Conservation (phyloP, 768 basidiomycete genomes). For the Suillus subluteus region DNA sequence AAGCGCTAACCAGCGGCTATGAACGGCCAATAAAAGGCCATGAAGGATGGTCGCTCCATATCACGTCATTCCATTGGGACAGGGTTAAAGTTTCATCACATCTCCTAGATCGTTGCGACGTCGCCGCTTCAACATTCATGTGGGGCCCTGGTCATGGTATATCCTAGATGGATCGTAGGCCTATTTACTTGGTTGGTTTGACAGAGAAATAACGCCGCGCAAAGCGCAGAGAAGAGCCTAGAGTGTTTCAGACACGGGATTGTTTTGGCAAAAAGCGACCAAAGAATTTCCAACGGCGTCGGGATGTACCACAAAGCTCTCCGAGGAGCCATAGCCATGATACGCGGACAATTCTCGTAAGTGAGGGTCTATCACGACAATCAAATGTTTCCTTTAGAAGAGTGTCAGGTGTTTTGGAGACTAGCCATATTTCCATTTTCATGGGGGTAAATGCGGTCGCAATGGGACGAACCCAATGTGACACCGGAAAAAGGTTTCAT, state of each 20-base stretch:
- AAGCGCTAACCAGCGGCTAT: background rate
- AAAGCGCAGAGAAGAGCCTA: background rate
- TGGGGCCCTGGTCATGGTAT: background rate
- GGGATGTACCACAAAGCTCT: background rate
- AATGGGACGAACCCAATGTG: background rate
- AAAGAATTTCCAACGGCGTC: conserved; percentile 5
- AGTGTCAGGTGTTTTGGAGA: background rate
- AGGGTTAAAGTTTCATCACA: background rate
- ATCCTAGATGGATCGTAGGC: background rate
- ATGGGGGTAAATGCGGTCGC: conserved; percentile 7
- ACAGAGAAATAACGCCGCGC: background rate
- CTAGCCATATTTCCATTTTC: conserved; percentile 14
- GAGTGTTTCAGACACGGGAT: background rate
- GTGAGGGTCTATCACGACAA: conserved; percentile 9
- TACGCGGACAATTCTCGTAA: conserved; percentile 16
- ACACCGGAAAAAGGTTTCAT: conserved; percentile 6
- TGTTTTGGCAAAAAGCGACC: background rate
- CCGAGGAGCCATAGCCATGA: conserved; percentile 13
- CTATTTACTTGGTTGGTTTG: background rate
- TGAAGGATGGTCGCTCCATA: background rate
- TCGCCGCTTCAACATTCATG: background rate
- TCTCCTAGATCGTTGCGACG: background rate
- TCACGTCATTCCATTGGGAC: conserved; percentile 1
- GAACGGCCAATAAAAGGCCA: conserved; percentile 3
- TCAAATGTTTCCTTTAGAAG: background rate